Evolutionary conservation across 257 asterid genomes (phyloP).

Genomic region (Verbena officinalis): DNA sequence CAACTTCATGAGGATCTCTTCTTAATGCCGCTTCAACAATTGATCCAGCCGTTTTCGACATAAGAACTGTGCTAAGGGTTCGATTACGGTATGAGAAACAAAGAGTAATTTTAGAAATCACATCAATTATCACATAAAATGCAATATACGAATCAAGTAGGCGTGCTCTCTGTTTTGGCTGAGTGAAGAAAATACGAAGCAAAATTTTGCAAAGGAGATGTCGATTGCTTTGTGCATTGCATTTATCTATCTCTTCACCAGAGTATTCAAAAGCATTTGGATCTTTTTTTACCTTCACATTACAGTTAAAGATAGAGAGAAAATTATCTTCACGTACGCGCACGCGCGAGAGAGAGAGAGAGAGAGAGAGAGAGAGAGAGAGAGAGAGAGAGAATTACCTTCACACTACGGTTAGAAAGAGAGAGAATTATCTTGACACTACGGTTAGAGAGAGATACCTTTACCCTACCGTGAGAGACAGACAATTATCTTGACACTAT

Average conservation of each 20-base stretch:
- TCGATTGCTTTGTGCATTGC: not conserved
- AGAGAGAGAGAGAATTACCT: too few species aligned
- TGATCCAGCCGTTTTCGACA: constrained; percentile 99
- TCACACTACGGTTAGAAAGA: too few species aligned
- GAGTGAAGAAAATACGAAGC: not conserved
- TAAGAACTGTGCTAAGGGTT: constrained; percentile 69
- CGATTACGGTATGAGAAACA: constrained; percentile 36
- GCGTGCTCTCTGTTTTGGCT: constrained; percentile 7
- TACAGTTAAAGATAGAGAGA: too few species aligned
- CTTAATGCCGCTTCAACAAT: constrained; percentile 94
- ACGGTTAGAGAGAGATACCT: constrained; percentile 7
- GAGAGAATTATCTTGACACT: not conserved
- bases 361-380: constrained; percentile 4
- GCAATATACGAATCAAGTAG: constrained; percentile 17
- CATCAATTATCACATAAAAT: constrained; percentile 17
- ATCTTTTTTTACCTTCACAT: too few species aligned
- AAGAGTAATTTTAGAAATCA: constrained; percentile 11
- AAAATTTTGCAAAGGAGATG: not conserved
- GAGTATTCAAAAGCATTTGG: too few species aligned
- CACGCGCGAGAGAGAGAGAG: too few species aligned
- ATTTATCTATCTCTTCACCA: not conserved
- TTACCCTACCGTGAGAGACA: too few species aligned
- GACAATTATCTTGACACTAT: too few species aligned
- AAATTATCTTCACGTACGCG: too few species aligned
- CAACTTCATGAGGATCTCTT: constrained; percentile 95